Evolutionary conservation across 1,284 basidiomycete species (phyloP).

Genomic region (Athelia psychrophila): DNA sequence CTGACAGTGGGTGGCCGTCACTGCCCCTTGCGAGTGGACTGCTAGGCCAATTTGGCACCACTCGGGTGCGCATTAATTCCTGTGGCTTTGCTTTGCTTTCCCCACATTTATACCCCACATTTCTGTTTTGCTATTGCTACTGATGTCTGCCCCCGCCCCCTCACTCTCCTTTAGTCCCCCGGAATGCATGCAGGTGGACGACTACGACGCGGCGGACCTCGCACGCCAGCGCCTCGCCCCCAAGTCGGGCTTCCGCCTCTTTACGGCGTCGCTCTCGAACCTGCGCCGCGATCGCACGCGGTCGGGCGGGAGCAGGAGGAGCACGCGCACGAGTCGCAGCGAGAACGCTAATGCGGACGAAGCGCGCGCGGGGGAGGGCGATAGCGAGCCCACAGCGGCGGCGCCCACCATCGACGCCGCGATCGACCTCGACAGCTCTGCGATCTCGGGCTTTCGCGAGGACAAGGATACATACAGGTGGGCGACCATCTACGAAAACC

Average conservation of each 20-base stretch:
- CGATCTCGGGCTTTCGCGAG: conserved; percentile 26
- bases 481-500: conserved; percentile 77
- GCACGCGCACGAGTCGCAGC: neutral
- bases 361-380: neutral
- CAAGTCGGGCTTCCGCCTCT: conserved; percentile 26
- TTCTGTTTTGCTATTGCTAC: neutral
- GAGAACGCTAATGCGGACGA: neutral
- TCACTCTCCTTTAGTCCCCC: conserved; percentile 20
- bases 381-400: neutral
- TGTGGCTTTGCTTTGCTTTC: no score
- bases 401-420: neutral
- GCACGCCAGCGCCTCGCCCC: conserved; percentile 41
- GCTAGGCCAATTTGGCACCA: no score
- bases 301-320: neutral
- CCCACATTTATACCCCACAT: neutral
- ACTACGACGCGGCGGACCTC: conserved; percentile 35
- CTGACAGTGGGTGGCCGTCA: neutral
- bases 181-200: conserved; percentile 27
- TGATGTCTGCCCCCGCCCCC: neutral
- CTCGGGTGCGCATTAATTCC: no score
- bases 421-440: conserved; percentile 35
- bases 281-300: conserved; percentile 9
- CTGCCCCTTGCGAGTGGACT: neutral
- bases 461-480: conserved; percentile 61
- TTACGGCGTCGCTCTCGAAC: conserved; percentile 26